Evolutionary conservation across 2,329 filamentous ascomycete species (phyloP).

Genomic region (Lasiodiplodia sp.): DNA sequence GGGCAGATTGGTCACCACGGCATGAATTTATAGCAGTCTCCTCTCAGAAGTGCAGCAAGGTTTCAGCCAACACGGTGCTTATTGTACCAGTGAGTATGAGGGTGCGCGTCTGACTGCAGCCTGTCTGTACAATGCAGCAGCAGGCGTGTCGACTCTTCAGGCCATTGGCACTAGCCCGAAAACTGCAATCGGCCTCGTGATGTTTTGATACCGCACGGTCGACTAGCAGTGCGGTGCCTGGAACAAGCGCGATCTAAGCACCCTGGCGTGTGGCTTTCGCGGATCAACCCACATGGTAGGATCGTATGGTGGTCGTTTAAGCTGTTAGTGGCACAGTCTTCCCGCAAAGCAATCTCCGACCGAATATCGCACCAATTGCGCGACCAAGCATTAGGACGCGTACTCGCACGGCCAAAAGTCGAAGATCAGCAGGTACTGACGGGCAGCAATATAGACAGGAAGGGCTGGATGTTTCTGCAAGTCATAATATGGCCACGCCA

Average conservation of each 20-base stretch:
- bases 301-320: conserved; percentile 15
- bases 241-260: conserved; percentile 13
- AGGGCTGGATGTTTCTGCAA: conserved; percentile 11
- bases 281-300: conserved; percentile 21
- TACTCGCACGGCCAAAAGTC: conserved; percentile 8
- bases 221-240: conserved; percentile 1
- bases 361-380: conserved; percentile 19
- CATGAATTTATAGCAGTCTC: conserved; percentile 18
- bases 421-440: conserved; percentile 1
- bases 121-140: background rate
- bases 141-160: background rate
- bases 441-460: background rate
- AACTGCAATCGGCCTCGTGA: conserved; percentile 17
- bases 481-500: conserved; percentile 13
- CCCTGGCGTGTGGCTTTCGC: conserved; percentile 9
- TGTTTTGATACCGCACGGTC: conserved; percentile 11
- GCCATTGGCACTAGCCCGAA: background rate
- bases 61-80: background rate
- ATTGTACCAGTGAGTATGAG: background rate
- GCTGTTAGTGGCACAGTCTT: conserved; percentile 23
- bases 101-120: background rate
- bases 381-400: conserved; percentile 14
- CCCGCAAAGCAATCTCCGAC: conserved; percentile 28
- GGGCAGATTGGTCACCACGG: conserved; percentile 7
- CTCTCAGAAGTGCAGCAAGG: conserved; percentile 19